Evolutionary conservation across 2,329 filamentous ascomycete genomes (phyloP).

Genomic region (Colletotrichum salicis): DNA sequence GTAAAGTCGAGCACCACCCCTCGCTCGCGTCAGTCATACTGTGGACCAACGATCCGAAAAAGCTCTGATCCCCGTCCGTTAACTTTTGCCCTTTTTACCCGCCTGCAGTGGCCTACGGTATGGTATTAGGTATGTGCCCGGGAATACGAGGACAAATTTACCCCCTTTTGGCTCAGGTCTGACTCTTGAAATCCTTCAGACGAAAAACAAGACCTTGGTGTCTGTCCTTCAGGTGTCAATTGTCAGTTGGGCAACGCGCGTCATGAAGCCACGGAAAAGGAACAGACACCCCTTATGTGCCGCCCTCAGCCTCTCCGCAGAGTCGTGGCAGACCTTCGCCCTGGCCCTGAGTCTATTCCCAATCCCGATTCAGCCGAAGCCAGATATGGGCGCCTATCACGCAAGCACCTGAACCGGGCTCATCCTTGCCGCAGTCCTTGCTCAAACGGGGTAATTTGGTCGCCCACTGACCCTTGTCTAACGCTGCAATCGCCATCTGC

Average conservation of each 20-base stretch:
- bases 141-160: neutral
- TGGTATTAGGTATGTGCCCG: neutral
- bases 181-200: neutral
- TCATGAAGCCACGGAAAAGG: constrained; percentile 5
- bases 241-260: neutral
- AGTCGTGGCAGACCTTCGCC: neutral
- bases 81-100: neutral
- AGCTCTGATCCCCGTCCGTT: neutral
- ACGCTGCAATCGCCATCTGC: constrained; percentile 1
- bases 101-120: neutral
- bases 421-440: neutral
- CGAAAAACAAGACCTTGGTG: neutral
- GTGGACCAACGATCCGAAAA: neutral
- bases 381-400: neutral
- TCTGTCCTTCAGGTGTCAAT: constrained; percentile 3
- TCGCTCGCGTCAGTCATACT: neutral
- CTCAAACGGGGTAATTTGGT: neutral
- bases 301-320: neutral
- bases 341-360: neutral
- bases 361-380: neutral
- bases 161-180: neutral
- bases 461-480: neutral
- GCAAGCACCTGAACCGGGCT: neutral
- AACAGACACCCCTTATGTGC: constrained; percentile 9
- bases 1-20: neutral